Conservation (phyloP, 2,329 filamentous ascomycete genomes). For the Malbranchea zuffiana region DNA sequence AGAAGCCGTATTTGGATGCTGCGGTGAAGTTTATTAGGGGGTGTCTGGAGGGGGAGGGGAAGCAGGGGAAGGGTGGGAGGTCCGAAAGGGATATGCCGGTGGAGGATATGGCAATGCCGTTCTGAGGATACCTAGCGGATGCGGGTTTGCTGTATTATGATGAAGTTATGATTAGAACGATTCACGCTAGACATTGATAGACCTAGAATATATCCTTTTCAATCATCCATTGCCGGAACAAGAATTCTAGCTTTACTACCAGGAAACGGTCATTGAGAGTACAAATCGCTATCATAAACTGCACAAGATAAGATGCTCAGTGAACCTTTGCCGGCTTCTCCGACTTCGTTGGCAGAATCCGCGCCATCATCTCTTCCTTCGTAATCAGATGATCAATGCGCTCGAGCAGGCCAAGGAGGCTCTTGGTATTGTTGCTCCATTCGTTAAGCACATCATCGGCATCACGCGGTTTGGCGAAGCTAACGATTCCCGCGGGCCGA, state of each 20-base stretch:
- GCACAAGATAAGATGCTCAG: too few species aligned
- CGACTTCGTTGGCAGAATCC: conserved; percentile 59
- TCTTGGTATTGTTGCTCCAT: conserved; percentile 98
- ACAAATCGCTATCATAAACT: too few species aligned
- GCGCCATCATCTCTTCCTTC: conserved; percentile 99
- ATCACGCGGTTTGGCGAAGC: conserved; percentile 86
- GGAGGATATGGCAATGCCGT: conserved; percentile 60
- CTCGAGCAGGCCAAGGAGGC: conserved; percentile 70
- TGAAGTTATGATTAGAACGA: too few species aligned
- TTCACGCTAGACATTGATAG: too few species aligned
- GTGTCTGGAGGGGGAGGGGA: conserved; percentile 31
- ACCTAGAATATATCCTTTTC: too few species aligned
- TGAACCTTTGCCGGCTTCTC: conserved; percentile 32
- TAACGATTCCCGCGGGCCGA: conserved; percentile 80
- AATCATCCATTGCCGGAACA: too few species aligned
- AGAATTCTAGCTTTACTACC: too few species aligned
- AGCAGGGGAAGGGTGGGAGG: conserved; percentile 13
- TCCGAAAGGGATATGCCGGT: conserved; percentile 44
- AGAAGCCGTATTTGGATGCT: conserved; percentile 68
- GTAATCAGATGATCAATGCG: conserved; percentile 96
- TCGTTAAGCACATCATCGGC: conserved; percentile 95
- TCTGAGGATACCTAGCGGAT: too few species aligned
- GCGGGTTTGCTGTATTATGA: too few species aligned
- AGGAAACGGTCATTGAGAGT: too few species aligned
- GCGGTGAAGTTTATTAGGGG: conserved; percentile 60